Percentiles rank a stretch among this genome's conserved stretches.
These are phyloP conservation scores for Chenopodium suecicum DNA, from an alignment of 148 eudicot species.

Conservation along the genomic window DNA sequence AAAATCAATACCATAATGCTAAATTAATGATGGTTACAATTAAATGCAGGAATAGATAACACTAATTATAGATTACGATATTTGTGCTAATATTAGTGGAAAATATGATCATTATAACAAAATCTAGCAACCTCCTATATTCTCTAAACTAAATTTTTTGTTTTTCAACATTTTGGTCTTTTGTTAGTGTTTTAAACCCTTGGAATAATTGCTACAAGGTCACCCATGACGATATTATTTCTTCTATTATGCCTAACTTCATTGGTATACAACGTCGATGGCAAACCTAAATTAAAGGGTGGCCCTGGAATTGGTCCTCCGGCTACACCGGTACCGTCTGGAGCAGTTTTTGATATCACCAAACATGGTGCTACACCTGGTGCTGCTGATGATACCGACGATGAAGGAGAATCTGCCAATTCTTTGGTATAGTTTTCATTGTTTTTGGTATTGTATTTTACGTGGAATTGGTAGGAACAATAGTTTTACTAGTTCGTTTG, in stretches of 20 bases:
- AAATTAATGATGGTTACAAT: conserved; percentile 23
- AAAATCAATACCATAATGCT: conserved; percentile 2
- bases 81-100: not conserved
- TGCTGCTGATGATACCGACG: conserved; percentile 31
- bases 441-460: not conserved
- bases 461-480: not conserved
- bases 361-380: conserved; percentile 39
- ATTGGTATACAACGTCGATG: conserved; percentile 21
- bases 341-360: conserved; percentile 39
- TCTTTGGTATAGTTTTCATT: conserved; percentile 29
- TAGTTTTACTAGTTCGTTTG: too few species aligned
- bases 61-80: conserved; percentile 17
- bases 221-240: conserved; percentile 27
- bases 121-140: conserved; percentile 6
- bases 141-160: not conserved
- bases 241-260: conserved; percentile 33
- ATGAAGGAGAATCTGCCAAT: conserved; percentile 35
- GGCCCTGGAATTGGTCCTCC: conserved; percentile 10
- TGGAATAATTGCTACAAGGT: conserved; percentile 27
- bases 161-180: conserved; percentile 1
- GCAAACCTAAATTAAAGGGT: conserved; percentile 4
- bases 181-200: conserved; percentile 14
- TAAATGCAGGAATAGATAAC: conserved; percentile 9
- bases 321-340: not conserved
- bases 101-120: not conserved